Evolutionary conservation across 2,329 filamentous ascomycete species (phyloP), one percentile per base, ranked within the genome.

Genomic region (Akanthomyces uredinophilus): DNA sequence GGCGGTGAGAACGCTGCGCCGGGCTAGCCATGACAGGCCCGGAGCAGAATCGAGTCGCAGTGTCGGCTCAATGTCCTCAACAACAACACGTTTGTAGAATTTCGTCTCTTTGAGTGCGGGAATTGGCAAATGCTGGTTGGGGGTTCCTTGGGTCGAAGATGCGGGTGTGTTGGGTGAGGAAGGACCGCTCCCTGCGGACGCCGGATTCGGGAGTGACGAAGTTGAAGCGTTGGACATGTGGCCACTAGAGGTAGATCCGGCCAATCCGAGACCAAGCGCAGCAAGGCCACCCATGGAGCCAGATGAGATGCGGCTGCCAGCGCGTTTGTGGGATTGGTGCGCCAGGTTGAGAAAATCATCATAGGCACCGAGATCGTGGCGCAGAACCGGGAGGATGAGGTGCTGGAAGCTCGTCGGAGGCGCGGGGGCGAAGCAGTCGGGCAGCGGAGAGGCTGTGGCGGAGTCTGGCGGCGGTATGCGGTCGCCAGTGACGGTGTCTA

Each of bases 61-160:
- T 0, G 95, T 96, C 0, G 95, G 95, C 72, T 99, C 95, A 62
- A 99, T 91, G 70, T 99, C 95, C 73, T 99, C 95, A 22, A 86
- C 83, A 29, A 98, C 76, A 6, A 87, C 88, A 52, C 95, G 87
- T 78, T 98, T 98, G 78, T 94, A 99, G 72, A 98, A 99, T 66
- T 90, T 91, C 32, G 90, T 91, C 62, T 98, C 95, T 71, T 95
- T 96, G 46, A 99, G 78, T 5, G 87, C 86, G 3, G 84, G 86
- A 39, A 84, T 65, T 27, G 71, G 71, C 14, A 70, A 65, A 64
- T 13, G 70, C 67, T 39, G 74, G 67, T 43, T 74, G 67, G 27
- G 71, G 69, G 75, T 72, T 67, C 82, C 84, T 44, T 77, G 69
- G 8, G 74, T 80, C 56, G 79, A 87, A 67, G 81, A 63, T 3